Conservation (phyloP, 2,329 filamentous ascomycete species). For the Dactylellina cionopaga region DNA sequence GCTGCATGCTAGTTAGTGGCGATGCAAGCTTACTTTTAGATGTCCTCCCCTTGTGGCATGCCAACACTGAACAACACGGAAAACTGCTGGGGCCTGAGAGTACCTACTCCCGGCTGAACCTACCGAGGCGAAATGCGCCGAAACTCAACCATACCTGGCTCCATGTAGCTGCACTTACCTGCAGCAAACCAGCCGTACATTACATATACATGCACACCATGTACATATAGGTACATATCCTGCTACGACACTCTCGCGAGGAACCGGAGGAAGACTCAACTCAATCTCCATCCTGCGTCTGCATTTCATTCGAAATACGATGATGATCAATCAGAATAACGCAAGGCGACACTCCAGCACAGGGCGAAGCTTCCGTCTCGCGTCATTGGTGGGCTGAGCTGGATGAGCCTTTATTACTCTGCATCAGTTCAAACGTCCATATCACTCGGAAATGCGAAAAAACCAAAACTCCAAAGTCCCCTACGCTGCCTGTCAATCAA, state of each 20-base stretch:
- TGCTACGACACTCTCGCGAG: constrained; percentile 29
- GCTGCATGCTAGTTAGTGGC: constrained; percentile 20
- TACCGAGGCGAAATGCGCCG: constrained; percentile 19
- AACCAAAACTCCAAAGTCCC: no score
- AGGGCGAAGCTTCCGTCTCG: constrained; percentile 6
- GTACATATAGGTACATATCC: constrained; percentile 13
- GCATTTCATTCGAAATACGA: constrained; percentile 34
- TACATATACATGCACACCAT: constrained; percentile 15
- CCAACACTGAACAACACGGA: constrained; percentile 48
- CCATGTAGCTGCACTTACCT: constrained; percentile 35
- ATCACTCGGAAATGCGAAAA: constrained; percentile 3
- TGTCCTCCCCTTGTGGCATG: constrained; percentile 21
- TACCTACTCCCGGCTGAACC: constrained; percentile 32
- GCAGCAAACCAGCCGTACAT: constrained; percentile 7
- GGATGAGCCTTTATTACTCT: constrained; percentile 26
- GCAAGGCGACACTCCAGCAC: constrained; percentile 15
- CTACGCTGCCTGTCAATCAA: constrained; percentile 13
- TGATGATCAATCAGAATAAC: constrained; percentile 47
- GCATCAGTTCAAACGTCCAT: constrained; percentile 20
- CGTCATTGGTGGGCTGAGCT: constrained; percentile 37
- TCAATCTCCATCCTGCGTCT: constrained; percentile 15
- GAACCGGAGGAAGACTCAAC: constrained; percentile 7
- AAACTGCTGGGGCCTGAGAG: constrained; percentile 39
- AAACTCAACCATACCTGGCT: constrained; percentile 4
- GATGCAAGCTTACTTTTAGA: constrained; percentile 2